Conservation (phyloP, 1,139 yeast species). For the Starmera stellimalicola region DNA sequence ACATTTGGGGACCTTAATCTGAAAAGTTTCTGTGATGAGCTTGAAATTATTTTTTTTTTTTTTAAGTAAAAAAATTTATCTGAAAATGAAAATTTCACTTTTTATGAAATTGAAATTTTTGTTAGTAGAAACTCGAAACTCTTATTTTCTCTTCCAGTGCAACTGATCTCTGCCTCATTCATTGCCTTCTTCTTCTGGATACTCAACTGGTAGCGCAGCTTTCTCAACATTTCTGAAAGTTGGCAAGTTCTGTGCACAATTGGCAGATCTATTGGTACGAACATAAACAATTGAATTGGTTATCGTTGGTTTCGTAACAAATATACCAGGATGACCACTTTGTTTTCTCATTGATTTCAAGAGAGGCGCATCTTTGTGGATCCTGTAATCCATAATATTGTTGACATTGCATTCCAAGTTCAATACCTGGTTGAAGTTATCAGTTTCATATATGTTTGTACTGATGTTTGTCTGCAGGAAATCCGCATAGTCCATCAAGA, state of each 20-base stretch:
- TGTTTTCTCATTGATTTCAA: constrained; percentile 32
- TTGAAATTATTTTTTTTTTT: no score
- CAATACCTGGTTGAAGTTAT: constrained; percentile 16
- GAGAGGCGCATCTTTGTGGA: constrained; percentile 14
- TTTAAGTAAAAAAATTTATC: no score
- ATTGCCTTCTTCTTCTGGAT: constrained; percentile 12
- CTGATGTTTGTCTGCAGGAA: constrained; percentile 19
- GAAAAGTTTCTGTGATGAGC: no score
- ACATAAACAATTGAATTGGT: constrained; percentile 31
- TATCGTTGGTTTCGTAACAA: constrained; percentile 46
- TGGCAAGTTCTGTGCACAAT: constrained; percentile 37
- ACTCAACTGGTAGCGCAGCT: constrained; percentile 29
- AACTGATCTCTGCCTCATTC: no score
- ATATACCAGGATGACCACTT: constrained; percentile 54
- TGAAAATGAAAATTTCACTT: no score
- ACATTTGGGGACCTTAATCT: no score
- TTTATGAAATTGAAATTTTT: no score
- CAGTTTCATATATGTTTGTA: constrained; percentile 3
- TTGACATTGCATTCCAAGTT: constrained; percentile 19
- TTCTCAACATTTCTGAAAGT: constrained; percentile 55
- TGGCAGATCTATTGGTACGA: constrained; percentile 3
- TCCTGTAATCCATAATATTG: constrained; percentile 17
- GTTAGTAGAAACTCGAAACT: no score
- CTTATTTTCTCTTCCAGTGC: no score
- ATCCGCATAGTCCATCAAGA: constrained; percentile 27